Evolutionary conservation across 1,139 yeast species (phyloP).

Genomic region (Saccharomyces hybrid): DNA sequence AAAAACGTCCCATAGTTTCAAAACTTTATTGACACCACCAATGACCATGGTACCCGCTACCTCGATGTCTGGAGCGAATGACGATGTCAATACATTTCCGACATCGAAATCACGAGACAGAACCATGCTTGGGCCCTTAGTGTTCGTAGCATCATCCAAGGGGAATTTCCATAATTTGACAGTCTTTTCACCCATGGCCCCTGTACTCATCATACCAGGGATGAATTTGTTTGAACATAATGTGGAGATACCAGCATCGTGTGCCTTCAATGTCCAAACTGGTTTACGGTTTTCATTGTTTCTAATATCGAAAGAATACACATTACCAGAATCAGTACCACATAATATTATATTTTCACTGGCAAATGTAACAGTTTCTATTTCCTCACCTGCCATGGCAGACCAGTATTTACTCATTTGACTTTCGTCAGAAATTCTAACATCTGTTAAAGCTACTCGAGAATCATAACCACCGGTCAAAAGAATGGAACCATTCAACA

Average conservation of each 20-base stretch:
- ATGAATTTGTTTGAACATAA: slow-evolving; percentile 61
- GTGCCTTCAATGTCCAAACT: slow-evolving; percentile 95
- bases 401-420: slow-evolving; percentile 56
- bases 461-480: slow-evolving; percentile 93
- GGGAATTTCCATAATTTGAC: slow-evolving; percentile 85
- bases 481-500: slow-evolving; percentile 62
- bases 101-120: slow-evolving; percentile 88
- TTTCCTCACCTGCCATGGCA: slow-evolving; percentile 66
- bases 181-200: slow-evolving; percentile 85
- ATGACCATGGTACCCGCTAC: slow-evolving; percentile 76
- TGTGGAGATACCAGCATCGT: slow-evolving; percentile 86
- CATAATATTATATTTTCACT: slow-evolving; percentile 66
- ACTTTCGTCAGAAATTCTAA: slow-evolving; percentile 61
- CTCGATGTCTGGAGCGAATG: slow-evolving; percentile 84
- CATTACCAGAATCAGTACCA: slow-evolving; percentile 88
- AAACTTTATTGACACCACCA: slow-evolving; percentile 81
- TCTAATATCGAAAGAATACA: slow-evolving; percentile 84
- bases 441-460: slow-evolving; percentile 71
- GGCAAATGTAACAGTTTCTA: slow-evolving; percentile 75
- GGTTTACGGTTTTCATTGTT: slow-evolving; percentile 49
- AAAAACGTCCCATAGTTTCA: slow-evolving; percentile 91
- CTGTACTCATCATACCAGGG: slow-evolving; percentile 73
- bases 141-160: slow-evolving; percentile 27
- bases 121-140: slow-evolving; percentile 76
- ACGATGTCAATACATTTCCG: slow-evolving; percentile 79